Evolutionary conservation across 202 grass and related monocot species (phyloP).

Genomic region (Miscanthus sacchariflorus): DNA sequence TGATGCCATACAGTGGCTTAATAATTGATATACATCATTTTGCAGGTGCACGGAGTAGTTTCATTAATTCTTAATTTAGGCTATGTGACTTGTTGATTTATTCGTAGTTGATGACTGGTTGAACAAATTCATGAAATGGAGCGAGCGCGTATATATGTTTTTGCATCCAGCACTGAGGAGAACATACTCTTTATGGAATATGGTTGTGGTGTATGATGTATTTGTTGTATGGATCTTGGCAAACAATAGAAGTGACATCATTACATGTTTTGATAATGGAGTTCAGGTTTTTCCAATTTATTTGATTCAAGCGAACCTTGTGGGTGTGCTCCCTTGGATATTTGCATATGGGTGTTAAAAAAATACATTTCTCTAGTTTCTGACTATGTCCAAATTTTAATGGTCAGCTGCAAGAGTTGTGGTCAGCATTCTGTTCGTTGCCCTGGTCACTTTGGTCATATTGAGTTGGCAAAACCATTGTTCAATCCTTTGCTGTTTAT

Average conservation of each 20-base stretch:
- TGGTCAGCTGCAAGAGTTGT: slow-evolving; percentile 85
- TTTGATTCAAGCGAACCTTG: background rate
- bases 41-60: background rate
- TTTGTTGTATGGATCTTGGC: background rate
- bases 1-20: background rate
- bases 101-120: background rate
- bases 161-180: background rate
- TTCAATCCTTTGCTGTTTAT: slow-evolving; percentile 86
- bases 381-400: slow-evolving; percentile 30
- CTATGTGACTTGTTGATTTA: background rate
- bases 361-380: slow-evolving; percentile 21
- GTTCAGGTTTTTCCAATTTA: background rate
- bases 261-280: background rate
- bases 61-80: slow-evolving; percentile 6
- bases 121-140: background rate
- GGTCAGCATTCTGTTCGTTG: slow-evolving; percentile 65
- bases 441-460: slow-evolving; percentile 93
- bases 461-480: slow-evolving; percentile 72
- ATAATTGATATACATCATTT: background rate
- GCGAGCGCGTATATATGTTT: background rate
- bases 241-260: slow-evolving; percentile 13
- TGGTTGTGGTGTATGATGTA: background rate
- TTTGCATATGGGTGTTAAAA: background rate
- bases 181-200: slow-evolving; percentile 13
- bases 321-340: background rate